Evolutionary conservation across 2,329 filamentous ascomycete genomes (phyloP).

Genomic region (Sclerotinia nivalis): DNA sequence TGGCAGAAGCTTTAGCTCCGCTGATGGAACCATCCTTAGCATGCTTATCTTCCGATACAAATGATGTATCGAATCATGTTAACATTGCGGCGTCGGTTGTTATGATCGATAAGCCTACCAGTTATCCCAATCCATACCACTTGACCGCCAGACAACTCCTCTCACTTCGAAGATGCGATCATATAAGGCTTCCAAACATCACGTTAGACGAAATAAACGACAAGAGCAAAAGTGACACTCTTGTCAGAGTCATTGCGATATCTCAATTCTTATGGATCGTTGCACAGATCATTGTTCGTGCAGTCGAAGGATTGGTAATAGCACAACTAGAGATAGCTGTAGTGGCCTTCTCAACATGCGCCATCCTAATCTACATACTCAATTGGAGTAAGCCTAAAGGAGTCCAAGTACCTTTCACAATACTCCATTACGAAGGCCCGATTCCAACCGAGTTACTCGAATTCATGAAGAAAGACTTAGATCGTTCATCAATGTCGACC

Average conservation of each 20-base stretch:
- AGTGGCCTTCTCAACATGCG: conserved; percentile 24
- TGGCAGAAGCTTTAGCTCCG: not conserved
- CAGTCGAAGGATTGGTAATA: not conserved
- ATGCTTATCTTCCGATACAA: not conserved
- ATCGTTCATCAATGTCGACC: not conserved
- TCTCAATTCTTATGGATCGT: conserved; percentile 27
- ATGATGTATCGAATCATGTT: not conserved
- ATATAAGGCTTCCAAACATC: conserved; percentile 39
- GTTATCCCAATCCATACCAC: conserved; percentile 14
- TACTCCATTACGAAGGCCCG: conserved; percentile 9
- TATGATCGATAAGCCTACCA: not conserved
- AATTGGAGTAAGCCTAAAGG: conserved; percentile 21
- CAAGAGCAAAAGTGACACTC: conserved; percentile 45
- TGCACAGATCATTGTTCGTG: not conserved
- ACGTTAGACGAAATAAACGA: conserved; percentile 50
- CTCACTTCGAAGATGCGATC: conserved; percentile 16
- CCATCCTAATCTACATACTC: conserved; percentile 23
- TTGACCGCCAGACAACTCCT: conserved; percentile 11
- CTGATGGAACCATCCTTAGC: not conserved
- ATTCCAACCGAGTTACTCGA: not conserved
- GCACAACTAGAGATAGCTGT: conserved; percentile 16
- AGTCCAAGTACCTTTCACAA: not conserved
- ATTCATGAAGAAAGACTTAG: conserved; percentile 11
- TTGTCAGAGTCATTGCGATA: conserved; percentile 22
- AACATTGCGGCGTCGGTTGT: not conserved